Conservation (phyloP, 805 yeast species). For the Grigorovia yakushimaensis region DNA sequence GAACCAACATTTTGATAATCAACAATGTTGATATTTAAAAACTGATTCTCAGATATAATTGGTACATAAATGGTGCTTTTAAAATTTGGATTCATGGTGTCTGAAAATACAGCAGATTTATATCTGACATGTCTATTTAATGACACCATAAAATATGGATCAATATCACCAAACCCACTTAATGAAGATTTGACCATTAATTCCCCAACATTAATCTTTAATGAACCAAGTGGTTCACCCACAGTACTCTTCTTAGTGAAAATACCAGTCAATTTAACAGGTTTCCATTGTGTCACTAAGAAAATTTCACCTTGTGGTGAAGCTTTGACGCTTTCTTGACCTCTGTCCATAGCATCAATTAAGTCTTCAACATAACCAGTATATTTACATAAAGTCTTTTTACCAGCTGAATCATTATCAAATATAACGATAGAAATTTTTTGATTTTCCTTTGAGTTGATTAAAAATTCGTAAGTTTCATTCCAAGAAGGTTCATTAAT, state of each 20-base stretch:
- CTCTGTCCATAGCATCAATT: conserved; percentile 34
- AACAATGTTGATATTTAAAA: conserved; percentile 46
- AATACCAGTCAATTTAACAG: conserved; percentile 46
- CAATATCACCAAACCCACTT: conserved; percentile 62
- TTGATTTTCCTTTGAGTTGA: conserved; percentile 51
- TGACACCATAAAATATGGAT: conserved; percentile 58
- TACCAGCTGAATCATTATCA: conserved; percentile 43
- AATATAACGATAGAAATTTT: conserved; percentile 46
- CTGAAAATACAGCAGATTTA: conserved; percentile 44
- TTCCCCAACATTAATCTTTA: conserved; percentile 47
- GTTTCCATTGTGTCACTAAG: conserved; percentile 60
- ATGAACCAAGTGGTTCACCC: conserved; percentile 53
- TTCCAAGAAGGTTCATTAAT: conserved; percentile 70
- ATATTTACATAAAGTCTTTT: conserved; percentile 43
- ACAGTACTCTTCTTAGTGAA: conserved; percentile 32
- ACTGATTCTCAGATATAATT: conserved; percentile 49
- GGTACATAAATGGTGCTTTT: conserved; percentile 54
- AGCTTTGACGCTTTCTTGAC: conserved; percentile 39
- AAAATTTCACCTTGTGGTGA: conserved; percentile 46
- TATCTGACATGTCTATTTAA: conserved; percentile 50
- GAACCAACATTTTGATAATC: conserved; percentile 57
- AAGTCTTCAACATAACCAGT: conserved; percentile 40
- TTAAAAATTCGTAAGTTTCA: conserved; percentile 48
- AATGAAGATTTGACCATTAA: conserved; percentile 42
- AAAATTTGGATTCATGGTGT: conserved; percentile 48